Evolutionary conservation across 345 rosid genomes (phyloP).

Genomic region (Eucalyptus globulus): DNA sequence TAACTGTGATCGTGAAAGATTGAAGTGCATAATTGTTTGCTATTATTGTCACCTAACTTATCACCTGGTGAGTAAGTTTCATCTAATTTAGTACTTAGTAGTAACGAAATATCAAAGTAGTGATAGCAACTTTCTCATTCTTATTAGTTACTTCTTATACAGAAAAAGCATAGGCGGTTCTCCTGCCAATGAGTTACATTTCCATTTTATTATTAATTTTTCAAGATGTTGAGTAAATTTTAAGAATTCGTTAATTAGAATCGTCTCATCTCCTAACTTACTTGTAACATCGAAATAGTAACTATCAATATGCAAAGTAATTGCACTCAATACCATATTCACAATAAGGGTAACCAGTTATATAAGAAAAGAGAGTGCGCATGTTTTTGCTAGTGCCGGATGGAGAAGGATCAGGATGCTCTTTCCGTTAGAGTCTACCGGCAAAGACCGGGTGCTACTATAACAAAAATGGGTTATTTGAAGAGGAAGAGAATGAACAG

Average conservation of each 20-base stretch:
- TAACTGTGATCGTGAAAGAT: not conserved
- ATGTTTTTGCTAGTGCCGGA: no score
- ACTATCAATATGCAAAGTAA: not conserved
- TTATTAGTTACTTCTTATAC: not conserved
- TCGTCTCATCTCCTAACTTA: not conserved
- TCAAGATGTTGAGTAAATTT: no score
- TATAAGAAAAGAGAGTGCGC: not conserved
- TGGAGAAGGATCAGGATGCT: not conserved
- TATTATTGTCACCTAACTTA: not conserved
- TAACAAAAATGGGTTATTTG: no score
- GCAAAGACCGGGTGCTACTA: not conserved
- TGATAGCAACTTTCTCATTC: not conserved
- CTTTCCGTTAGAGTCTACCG: not conserved
- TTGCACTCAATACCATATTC: not conserved
- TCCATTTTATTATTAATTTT: not conserved
- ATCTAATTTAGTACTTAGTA: not conserved
- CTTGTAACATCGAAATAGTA: not conserved
- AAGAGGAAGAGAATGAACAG: no score
- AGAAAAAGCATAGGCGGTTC: no score
- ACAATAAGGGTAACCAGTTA: not conserved
- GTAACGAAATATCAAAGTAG: not conserved
- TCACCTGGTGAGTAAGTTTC: not conserved
- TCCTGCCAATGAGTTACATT: not conserved
- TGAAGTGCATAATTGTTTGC: not conserved
- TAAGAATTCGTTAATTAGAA: no score